A percentile compares a stretch with the other conserved stretches of the same genome.
Evolutionary conservation across 768 basidiomycete species (phyloP).

Genomic region (Leccinum boreale): DNA sequence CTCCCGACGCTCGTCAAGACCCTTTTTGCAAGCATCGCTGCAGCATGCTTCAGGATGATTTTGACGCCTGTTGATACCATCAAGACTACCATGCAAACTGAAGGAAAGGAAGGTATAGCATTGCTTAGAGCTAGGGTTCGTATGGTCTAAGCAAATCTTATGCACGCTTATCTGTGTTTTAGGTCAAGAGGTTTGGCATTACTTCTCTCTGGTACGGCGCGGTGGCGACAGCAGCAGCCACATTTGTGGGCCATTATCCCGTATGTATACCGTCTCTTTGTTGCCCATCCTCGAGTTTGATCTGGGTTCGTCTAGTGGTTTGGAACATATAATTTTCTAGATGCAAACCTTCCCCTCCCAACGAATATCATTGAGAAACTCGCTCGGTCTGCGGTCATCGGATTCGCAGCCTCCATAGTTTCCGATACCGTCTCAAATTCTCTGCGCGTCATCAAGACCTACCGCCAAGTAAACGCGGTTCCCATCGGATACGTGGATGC

Average conservation of each 20-base stretch:
- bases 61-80: conserved; percentile 91
- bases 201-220: conserved; percentile 88
- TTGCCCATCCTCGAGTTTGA: background rate
- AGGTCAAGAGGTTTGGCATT: conserved; percentile 76
- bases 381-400: conserved; percentile 82
- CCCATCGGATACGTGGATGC: conserved; percentile 78
- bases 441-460: conserved; percentile 91
- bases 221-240: conserved; percentile 87
- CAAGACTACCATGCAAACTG: conserved; percentile 94
- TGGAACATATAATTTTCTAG: conserved; percentile 79
- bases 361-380: conserved; percentile 56
- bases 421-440: conserved; percentile 89
- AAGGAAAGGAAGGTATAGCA: conserved; percentile 65
- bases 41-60: conserved; percentile 86
- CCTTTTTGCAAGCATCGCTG: conserved; percentile 70
- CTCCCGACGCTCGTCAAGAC: conserved; percentile 72
- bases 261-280: conserved; percentile 37
- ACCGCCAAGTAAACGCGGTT: conserved; percentile 84
- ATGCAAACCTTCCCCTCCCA: conserved; percentile 55
- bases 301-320: conserved; percentile 60
- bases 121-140: conserved; percentile 65
- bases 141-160: background rate
- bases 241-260: conserved; percentile 90
- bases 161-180: background rate
- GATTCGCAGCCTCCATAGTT: conserved; percentile 80